Conservation (phyloP, 139 green algal genomes). For the Edaphochlamys debaryana region DNA sequence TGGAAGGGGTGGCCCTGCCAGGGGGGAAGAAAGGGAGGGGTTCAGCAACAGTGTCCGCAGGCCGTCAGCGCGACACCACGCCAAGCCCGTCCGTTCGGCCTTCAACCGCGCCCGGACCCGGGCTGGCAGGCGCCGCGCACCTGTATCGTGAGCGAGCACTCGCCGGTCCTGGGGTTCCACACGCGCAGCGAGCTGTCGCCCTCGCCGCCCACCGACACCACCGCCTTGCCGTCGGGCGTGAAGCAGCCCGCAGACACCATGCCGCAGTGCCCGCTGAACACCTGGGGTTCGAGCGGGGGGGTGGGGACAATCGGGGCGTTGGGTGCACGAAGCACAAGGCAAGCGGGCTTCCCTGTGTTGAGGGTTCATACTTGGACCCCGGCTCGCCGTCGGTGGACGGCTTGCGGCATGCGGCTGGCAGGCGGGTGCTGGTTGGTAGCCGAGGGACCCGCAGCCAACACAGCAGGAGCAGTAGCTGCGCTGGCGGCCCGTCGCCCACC, state of each 20-base stretch:
- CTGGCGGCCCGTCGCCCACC: constrained; percentile 56
- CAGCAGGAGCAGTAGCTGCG: no score
- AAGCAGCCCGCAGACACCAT: constrained; percentile 88
- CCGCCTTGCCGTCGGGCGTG: constrained; percentile 84
- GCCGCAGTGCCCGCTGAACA: constrained; percentile 89
- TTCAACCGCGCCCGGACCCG: no score
- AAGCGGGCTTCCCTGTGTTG: no score
- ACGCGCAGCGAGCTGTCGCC: constrained; percentile 80
- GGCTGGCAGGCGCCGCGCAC: no score
- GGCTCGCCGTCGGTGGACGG: no score
- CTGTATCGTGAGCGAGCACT: constrained; percentile 65
- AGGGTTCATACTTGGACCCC: no score
- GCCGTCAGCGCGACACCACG: background rate
- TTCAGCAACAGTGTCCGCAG: background rate
- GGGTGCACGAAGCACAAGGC: background rate
- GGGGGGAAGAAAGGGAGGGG: constrained; percentile 27
- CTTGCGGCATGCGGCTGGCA: no score
- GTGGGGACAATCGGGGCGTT: background rate
- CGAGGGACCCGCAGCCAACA: no score
- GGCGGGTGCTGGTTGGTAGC: no score
- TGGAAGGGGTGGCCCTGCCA: constrained; percentile 67
- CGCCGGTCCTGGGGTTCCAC: constrained; percentile 88
- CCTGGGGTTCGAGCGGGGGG: constrained; percentile 59
- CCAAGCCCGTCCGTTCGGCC: no score
- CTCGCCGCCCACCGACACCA: constrained; percentile 89